Conservation (phyloP, 192 early-diverging fungal species). For the Coemansia sp. region DNA sequence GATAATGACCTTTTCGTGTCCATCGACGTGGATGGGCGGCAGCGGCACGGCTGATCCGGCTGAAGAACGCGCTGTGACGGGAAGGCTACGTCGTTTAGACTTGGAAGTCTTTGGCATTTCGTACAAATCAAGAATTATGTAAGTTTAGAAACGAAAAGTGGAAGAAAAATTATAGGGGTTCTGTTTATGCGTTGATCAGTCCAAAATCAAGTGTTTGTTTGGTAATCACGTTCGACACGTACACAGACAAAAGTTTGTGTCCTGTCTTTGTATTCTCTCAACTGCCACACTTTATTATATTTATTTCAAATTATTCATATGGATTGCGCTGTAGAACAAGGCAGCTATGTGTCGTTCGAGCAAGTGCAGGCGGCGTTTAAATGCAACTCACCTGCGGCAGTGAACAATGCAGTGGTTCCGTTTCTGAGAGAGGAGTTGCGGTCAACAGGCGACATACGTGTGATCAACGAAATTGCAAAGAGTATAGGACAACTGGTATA, state of each 20-base stretch:
- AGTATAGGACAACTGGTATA: constrained; percentile 29
- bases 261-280: neutral
- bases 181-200: neutral
- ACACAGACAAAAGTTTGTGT: neutral
- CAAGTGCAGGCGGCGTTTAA: constrained; percentile 39
- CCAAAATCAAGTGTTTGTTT: neutral
- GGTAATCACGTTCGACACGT: neutral
- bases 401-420: constrained; percentile 28
- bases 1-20: constrained; percentile 32
- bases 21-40: constrained; percentile 42
- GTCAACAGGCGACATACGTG: constrained; percentile 32
- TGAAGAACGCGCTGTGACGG: constrained; percentile 20
- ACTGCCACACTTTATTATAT: neutral
- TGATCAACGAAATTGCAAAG: constrained; percentile 38
- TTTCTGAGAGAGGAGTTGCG: constrained; percentile 36
- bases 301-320: neutral
- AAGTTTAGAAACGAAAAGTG: no score
- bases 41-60: constrained; percentile 8
- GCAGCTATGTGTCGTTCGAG: constrained; percentile 30
- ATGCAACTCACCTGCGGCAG: constrained; percentile 29
- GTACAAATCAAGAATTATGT: neutral
- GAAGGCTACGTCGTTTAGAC: constrained; percentile 21
- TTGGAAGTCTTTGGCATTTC: constrained; percentile 31
- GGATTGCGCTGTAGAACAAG: neutral
- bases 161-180: neutral